Conservation (phyloP, 1,284 basidiomycete genomes). For the Amylostereum areolatum region DNA sequence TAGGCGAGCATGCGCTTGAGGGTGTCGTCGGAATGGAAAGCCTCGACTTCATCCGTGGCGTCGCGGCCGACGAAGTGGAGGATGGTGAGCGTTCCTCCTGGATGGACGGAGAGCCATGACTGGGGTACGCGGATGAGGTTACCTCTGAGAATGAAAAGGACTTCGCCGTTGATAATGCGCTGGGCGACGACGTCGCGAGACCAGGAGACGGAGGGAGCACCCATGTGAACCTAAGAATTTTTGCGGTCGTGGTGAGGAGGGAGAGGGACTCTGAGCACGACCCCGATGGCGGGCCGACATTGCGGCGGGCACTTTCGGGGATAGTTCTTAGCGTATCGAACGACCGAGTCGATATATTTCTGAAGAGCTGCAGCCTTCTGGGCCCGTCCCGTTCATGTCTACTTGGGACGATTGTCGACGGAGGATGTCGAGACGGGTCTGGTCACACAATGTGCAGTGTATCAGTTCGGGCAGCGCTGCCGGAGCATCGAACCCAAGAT, state of each 20-base stretch:
- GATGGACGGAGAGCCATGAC: conserved; percentile 82
- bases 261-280: too few relatives aligned
- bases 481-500: not conserved
- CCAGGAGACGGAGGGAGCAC: conserved; percentile 27
- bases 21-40: conserved; percentile 78
- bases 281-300: too few relatives aligned
- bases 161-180: conserved; percentile 72
- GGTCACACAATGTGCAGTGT: not conserved
- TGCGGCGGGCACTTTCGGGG: too few relatives aligned
- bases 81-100: conserved; percentile 86
- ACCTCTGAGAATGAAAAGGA: conserved; percentile 75
- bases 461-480: not conserved
- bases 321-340: too few relatives aligned
- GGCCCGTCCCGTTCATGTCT: too few relatives aligned
- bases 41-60: conserved; percentile 91
- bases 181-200: conserved; percentile 55
- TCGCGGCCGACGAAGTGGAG: conserved; percentile 96
- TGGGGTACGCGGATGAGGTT: conserved; percentile 79
- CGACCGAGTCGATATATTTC: too few relatives aligned
- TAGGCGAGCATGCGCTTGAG: conserved; percentile 64
- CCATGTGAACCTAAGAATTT: conserved; percentile 16
- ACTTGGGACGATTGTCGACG: too few relatives aligned
- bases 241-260: too few relatives aligned
- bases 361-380: too few relatives aligned
- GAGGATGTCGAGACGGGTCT: too few relatives aligned